Evolutionary conservation across 257 asterid genomes (phyloP).

Genomic region (Fraxinus americana): DNA sequence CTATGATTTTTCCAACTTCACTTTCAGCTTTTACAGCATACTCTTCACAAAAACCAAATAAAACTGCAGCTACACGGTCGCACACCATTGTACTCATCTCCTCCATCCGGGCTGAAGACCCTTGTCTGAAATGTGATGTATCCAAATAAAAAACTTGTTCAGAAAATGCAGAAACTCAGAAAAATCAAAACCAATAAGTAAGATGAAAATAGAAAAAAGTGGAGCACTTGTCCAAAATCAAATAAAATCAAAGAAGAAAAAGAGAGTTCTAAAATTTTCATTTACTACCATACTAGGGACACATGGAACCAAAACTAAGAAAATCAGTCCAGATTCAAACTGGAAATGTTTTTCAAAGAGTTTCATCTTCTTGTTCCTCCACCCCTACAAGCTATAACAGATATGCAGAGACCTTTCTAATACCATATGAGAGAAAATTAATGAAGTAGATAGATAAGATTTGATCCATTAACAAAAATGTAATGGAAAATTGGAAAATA

Average conservation of each 20-base stretch:
- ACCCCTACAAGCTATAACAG: background rate
- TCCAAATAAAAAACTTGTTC: background rate
- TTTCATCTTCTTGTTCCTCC: background rate
- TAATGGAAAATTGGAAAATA: background rate
- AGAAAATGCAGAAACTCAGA: background rate
- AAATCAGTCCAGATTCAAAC: background rate
- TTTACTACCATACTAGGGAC: background rate
- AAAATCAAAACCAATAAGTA: background rate
- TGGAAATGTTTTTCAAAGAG: background rate
- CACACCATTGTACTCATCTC: conserved; percentile 56
- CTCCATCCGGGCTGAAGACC: conserved; percentile 87
- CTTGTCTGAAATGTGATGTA: conserved; percentile 56
- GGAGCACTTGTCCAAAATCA: background rate
- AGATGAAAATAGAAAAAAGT: background rate
- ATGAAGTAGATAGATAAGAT: background rate
- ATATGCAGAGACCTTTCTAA: background rate
- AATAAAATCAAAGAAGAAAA: background rate
- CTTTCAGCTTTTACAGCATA: conserved; percentile 28
- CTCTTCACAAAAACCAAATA: conserved; percentile 35
- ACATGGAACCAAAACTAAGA: background rate
- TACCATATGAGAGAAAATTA: background rate
- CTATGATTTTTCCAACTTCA: conserved; percentile 29
- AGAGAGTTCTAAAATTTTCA: background rate
- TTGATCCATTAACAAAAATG: background rate
- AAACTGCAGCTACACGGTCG: conserved; percentile 27